Conservation (phyloP, 2,329 filamentous ascomycete genomes). For the Fusarium euwallaceae region DNA sequence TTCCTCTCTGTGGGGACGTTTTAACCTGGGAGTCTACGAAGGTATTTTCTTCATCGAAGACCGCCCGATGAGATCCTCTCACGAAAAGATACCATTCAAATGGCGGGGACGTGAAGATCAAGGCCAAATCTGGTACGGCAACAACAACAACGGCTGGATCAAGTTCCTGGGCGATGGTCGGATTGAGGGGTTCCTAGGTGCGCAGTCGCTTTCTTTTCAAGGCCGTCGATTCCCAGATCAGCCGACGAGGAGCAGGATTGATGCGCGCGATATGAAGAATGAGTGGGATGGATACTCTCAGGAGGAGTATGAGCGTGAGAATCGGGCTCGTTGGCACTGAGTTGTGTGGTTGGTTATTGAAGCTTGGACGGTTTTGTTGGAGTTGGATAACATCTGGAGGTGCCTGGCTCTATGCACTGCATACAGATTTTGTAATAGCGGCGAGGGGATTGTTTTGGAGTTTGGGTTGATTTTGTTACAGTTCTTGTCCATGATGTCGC, state of each 20-base stretch:
- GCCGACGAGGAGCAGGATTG: slow-evolving; percentile 48
- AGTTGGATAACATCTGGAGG: not conserved
- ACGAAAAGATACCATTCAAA: slow-evolving; percentile 43
- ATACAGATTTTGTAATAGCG: not conserved
- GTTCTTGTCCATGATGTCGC: not conserved
- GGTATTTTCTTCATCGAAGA: slow-evolving; percentile 58
- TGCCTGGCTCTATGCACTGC: not conserved
- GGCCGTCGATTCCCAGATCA: slow-evolving; percentile 44
- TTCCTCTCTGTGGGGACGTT: slow-evolving; percentile 59
- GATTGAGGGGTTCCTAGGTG: slow-evolving; percentile 50
- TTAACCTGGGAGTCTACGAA: slow-evolving; percentile 57
- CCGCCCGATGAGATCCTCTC: slow-evolving; percentile 51
- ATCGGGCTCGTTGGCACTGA: slow-evolving; percentile 32
- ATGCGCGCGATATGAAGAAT: slow-evolving; percentile 40
- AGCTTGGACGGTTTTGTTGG: not conserved
- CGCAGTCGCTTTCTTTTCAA: slow-evolving; percentile 46
- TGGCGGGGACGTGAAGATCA: slow-evolving; percentile 55
- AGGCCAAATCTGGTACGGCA: slow-evolving; percentile 45
- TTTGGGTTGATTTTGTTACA: not conserved
- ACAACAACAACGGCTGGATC: slow-evolving; percentile 49
- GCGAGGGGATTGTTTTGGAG: not conserved
- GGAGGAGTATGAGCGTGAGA: slow-evolving; percentile 47
- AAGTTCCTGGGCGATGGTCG: slow-evolving; percentile 55
- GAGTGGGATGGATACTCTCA: slow-evolving; percentile 50
- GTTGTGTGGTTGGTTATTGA: not conserved